These are phyloP conservation scores for Euphrasia confusa DNA, from an alignment of 257 asterid genomes.

Conservation along the genomic window DNA sequence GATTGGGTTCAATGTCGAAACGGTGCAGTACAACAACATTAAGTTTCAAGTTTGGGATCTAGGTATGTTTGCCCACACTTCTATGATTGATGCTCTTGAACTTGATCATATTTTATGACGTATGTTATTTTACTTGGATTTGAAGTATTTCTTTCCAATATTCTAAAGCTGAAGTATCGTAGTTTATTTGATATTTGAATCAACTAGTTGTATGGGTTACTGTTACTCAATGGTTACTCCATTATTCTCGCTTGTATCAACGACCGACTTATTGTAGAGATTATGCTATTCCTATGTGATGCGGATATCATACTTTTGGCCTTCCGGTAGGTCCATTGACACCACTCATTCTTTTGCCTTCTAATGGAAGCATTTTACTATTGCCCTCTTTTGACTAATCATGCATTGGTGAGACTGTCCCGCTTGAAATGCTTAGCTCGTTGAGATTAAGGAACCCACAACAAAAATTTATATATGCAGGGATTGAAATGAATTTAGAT, in stretches of 20 bases:
- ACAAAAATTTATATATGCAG: background rate
- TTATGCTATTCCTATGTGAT: conserved; percentile 26
- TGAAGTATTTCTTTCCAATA: conserved; percentile 18
- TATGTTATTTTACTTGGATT: conserved; percentile 11
- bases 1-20: conserved; percentile 92
- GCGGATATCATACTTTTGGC: too few species aligned
- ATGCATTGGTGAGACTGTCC: background rate
- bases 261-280: conserved; percentile 17
- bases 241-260: too few species aligned
- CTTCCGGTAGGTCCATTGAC: background rate
- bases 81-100: background rate
- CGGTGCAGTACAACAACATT: conserved; percentile 80
- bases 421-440: background rate
- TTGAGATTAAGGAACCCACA: conserved; percentile 5
- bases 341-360: background rate
- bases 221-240: background rate
- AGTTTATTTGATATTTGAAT: background rate
- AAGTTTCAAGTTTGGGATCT: conserved; percentile 98
- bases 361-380: background rate
- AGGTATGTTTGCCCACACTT: conserved; percentile 38
- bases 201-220: conserved; percentile 9
- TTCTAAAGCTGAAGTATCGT: conserved; percentile 4
- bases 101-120: background rate
- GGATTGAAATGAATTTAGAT: too few species aligned
- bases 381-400: background rate